Evolutionary conservation across 73 alveolate species (phyloP), one percentile per base, ranked within the genome.

Genomic region (Durusdinium trenchii): DNA sequence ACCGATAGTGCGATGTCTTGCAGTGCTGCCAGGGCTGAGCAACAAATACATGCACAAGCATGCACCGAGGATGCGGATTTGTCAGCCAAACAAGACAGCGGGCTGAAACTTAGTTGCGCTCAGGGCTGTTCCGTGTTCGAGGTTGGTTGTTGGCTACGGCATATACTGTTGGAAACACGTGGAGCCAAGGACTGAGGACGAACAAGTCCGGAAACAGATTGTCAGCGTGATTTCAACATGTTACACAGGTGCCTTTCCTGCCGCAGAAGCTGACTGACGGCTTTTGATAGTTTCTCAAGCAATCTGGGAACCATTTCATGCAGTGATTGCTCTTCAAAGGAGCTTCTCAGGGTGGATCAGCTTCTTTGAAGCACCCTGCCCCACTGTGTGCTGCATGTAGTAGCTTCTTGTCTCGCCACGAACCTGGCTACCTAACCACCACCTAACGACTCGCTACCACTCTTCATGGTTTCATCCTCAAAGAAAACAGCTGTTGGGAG

Each of bases 1-100:
- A 54, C 9, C 28, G 64, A 20, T 20, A 12, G 28, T 20, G 9
- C 64, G 20, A 54, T 12, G 64, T 20, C 20, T 54, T 54, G 9
- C 28, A 54, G 64, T 9, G 64, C 28, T 54, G 9, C 20, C 43
- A 67, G 36, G 81, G 81, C 42, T n/a, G 81, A 30, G 81, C 81
- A 30, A 42, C n/a, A n/a, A n/a, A n/a, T n/a, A n/a, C n/a, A n/a
- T n/a, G n/a, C n/a, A n/a, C n/a, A n/a, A n/a, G n/a, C n/a, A n/a
- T n/a, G 20, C 10, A 3, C 91, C 46, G 28, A 81, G 91, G 91
- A 81, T 81, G 91, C 91, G 6, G 91, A 81, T 30, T 32, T 81
- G 45, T 30, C 46, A 20, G 91, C 91, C 23, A 81, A 81, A 47
- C 45, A 47, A 45, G 30, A 28, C 0, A 47, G 47, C 3, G 91